Base-by-base conservation (phyloP, 306 rosid species). In the Lagenaria siceraria region DNA sequence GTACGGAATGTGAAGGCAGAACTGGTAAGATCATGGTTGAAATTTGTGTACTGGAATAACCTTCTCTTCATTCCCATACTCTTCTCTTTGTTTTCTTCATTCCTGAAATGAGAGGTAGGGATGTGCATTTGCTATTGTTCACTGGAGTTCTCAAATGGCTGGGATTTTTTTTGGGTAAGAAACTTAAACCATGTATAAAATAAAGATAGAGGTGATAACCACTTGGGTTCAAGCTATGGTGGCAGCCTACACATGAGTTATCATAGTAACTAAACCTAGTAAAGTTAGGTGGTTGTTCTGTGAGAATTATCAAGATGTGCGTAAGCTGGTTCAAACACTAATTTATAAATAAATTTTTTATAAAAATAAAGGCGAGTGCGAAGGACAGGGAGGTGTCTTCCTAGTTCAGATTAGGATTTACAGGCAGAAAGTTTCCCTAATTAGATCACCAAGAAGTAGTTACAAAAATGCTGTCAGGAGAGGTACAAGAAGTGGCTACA, bases 1-100 rank as follows among this genome's bases (percentile, higher is more conserved):
- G 84, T 90, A 73, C 88, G 82, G 59, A 86, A 85, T 75, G 87
- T 92, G 86, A 96, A 96, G 85, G 78, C 79, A 8, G 97, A 86
- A 74, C 77, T 96, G 97, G 98, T 96, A 83, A 85, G 92, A 78
- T 80, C 70, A 55, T 78, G 77, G 62, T 70, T 25, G 38, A 77
- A 40, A 17, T 42, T 76, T 59, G 58, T 38, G 7, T 25, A 36
- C 10, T 10, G 15, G 61, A 29, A 51, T 46, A 31, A 11, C 77
- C 24, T 60, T 62, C 25, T 40, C 25, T 60, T 12, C 29, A 22
- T 76, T 76, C 29, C 35, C 6, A 9, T 76, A 8, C 38, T 55
- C 9, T 75, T 35, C 10, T 42, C 48, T 13, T 21, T 75, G 19
- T 6, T 24, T 46, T 72, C 6, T 61, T 61, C 22, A 18, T 35